Evolutionary conservation across 177 flowering plant species (phyloP), one percentile per base, ranked within the genome.

Genomic region (Vitis hybrid): DNA sequence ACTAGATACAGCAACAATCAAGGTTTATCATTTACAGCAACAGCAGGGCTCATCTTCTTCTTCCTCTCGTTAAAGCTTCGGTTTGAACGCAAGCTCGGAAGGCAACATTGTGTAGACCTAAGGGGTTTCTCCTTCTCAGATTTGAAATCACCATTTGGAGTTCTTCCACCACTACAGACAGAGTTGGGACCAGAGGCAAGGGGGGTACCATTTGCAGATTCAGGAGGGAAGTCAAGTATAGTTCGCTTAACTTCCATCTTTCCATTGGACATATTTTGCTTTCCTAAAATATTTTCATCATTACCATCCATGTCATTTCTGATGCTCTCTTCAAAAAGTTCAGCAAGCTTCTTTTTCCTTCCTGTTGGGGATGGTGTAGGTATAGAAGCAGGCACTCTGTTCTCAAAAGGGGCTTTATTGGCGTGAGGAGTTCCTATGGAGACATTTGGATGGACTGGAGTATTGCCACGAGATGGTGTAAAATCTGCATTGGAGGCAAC

Each of bases 401-500:
- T 76, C 58, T 71, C 67, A 29, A 55, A 54, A 20, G 16, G 53
- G 19, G 64, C 48, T 71, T 71, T 72, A 70, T 68, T 76, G 60
- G 51, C 72, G 55, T 19, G 79, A 67, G 85, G 82, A 15, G 77
- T 74, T 57, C 73, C 82, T 8, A 61, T 7, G 31, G 71, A 76
- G 73, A 79, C 80, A 74, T 63, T 78, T 39, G 77, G 87, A 67
- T 78, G 80, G 51, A 68, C 76, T 12, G 91, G 88, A 61, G 85
- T 85, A 71, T 50, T 80, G 54, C 89, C 91, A 3, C 89, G 78
- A 51, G 89, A 86, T 51, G 98, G 93, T 3, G 96, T 92, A 71
- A 89, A 90, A 71, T 92, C 98, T 94, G 90, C 84, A 83, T 45
- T 16, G 68, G 6, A 31, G 14, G 20, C 10, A 58, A 48, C 45